phyloP scores from a whole-genome alignment of 306 rosid species.

The Potentilla sterilis region DNA sequence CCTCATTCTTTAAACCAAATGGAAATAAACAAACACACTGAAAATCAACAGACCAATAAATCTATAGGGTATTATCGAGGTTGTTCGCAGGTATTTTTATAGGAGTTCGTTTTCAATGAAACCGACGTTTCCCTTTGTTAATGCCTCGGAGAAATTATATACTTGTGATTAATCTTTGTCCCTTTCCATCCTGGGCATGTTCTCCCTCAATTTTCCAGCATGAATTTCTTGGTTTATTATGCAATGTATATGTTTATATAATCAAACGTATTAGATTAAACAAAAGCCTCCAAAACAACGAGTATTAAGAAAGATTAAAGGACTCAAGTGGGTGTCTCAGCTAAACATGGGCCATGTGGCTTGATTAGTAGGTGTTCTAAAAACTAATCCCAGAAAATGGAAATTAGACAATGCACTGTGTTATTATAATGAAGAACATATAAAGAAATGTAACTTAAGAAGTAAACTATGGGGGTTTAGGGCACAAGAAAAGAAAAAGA shows the following conservation, averaged over 20 bases:
- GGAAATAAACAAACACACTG: background rate
- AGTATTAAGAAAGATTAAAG: background rate
- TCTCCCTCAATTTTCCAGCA: constrained; percentile 18
- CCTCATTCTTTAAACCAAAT: constrained; percentile 8
- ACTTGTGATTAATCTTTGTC: constrained; percentile 40
- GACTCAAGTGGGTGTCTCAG: constrained; percentile 26
- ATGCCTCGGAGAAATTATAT: constrained; percentile 4
- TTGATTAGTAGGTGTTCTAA: constrained; percentile 39
- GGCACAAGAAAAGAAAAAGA: background rate
- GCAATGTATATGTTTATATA: constrained; percentile 7
- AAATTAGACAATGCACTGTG: constrained; percentile 26
- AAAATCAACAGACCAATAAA: background rate
- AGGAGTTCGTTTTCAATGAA: constrained; percentile 36
- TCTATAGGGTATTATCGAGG: constrained; percentile 24
- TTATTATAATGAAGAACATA: background rate
- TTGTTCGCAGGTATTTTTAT: constrained; percentile 34
- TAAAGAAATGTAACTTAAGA: constrained; percentile 12
- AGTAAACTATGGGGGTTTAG: background rate
- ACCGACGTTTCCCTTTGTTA: constrained; percentile 23
- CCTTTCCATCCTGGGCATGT: constrained; percentile 35
- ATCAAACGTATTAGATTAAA: constrained; percentile 10
- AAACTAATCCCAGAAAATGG: constrained; percentile 8
- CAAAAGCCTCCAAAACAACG: constrained; percentile 28
- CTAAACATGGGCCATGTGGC: constrained; percentile 48
- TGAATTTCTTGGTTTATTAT: constrained; percentile 12